Conservation (phyloP, 257 asterid genomes). For the Coffea eugenioides region DNA sequence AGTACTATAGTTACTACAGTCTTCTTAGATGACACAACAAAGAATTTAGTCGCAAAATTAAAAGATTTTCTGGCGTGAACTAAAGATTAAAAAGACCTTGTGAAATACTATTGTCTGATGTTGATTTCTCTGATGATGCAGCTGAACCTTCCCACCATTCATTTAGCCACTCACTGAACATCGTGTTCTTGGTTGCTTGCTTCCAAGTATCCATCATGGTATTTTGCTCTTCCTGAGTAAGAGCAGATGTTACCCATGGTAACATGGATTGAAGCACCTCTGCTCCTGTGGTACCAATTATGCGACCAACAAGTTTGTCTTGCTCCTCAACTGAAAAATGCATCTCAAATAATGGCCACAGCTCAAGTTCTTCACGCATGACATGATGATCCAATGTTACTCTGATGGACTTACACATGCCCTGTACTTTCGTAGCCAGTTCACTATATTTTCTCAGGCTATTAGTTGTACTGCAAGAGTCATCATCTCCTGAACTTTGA, state of each 20-base stretch:
- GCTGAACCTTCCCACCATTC: constrained; percentile 96
- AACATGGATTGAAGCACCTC: constrained; percentile 97
- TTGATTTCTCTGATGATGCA: constrained; percentile 40
- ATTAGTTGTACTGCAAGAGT: constrained; percentile 34
- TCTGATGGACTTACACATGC: constrained; percentile 95
- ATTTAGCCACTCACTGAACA: constrained; percentile 97
- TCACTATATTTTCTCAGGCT: constrained; percentile 60
- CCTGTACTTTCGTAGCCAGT: constrained; percentile 87
- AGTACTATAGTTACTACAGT: not conserved
- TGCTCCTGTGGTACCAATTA: constrained; percentile 97
- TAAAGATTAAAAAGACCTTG: constrained; percentile 42
- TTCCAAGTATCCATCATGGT: constrained; percentile 95
- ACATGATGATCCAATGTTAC: constrained; percentile 97
- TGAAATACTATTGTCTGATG: constrained; percentile 46
- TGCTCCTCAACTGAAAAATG: constrained; percentile 93
- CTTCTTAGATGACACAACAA: not conserved
- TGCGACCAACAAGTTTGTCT: constrained; percentile 89
- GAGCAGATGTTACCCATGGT: constrained; percentile 98
- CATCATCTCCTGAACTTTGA: constrained; percentile 25
- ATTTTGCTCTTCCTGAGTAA: constrained; percentile 95
- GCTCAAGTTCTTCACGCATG: constrained; percentile 89
- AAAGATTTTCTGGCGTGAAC: not conserved
- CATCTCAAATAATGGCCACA: constrained; percentile 94
- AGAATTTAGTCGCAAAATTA: not conserved
- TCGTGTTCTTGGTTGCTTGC: constrained; percentile 94